phyloP scores from a whole-genome alignment of 1,284 basidiomycete genomes.

The Irpex sp. region DNA sequence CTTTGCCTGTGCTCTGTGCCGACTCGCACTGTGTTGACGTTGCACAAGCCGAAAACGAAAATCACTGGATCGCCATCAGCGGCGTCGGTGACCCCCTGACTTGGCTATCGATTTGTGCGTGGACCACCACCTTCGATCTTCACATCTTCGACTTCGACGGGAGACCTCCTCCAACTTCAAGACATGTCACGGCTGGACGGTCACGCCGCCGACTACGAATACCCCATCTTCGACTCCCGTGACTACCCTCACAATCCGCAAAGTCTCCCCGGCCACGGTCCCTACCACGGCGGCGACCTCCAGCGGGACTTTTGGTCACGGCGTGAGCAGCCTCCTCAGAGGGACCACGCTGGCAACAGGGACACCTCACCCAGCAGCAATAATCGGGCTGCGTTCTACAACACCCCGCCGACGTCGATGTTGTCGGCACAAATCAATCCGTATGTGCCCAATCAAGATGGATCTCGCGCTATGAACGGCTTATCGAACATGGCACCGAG shows the following conservation, averaged over 20 bases:
- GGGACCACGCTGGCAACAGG: not conserved
- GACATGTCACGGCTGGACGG: conserved; percentile 37
- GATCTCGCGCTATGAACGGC: conserved; percentile 1
- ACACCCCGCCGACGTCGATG: conserved; percentile 12
- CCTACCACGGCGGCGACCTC: conserved; percentile 15
- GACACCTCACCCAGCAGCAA: not conserved
- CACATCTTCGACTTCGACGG: conserved; percentile 8
- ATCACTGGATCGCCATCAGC: conserved; percentile 14
- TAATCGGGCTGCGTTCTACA: conserved; percentile 7
- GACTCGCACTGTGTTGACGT: conserved; percentile 13
- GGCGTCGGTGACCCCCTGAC: conserved; percentile 14
- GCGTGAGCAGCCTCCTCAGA: conserved; percentile 1
- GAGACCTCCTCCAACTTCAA: conserved; percentile 11
- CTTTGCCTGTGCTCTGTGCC: conserved; percentile 14
- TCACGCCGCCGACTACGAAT: conserved; percentile 41
- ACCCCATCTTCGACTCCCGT: conserved; percentile 26
- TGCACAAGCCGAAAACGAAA: conserved; percentile 16
- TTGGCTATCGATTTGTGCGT: conserved; percentile 14
- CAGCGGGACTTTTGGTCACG: conserved; percentile 12
- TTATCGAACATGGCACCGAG: conserved; percentile 3
- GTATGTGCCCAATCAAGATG: conserved; percentile 1
- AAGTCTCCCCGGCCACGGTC: conserved; percentile 8
- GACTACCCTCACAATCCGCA: conserved; percentile 11
- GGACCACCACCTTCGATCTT: conserved; percentile 23
- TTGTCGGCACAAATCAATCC: conserved; percentile 4